Conservation (phyloP, 225 moss, liverwort and hornwort species). For the Takakia lepidozioides region DNA sequence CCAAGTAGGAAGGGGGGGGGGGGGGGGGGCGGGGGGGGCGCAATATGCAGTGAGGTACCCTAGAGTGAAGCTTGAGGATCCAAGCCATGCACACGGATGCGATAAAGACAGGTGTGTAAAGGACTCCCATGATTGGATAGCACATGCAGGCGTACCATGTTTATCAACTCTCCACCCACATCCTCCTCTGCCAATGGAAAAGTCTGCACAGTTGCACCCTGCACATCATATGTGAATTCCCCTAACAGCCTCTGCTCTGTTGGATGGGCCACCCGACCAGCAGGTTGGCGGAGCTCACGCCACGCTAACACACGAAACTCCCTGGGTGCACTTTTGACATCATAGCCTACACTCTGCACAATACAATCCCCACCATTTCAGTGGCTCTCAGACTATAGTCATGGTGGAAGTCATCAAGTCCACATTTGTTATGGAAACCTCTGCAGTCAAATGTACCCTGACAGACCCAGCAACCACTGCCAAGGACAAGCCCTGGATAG, state of each 20-base stretch:
- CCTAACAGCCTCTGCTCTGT: constrained; percentile 50
- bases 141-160: constrained; percentile 72
- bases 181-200: constrained; percentile 59
- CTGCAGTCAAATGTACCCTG: too few species aligned
- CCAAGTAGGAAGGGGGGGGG: too few species aligned
- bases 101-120: constrained; percentile 84
- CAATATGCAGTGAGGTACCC: too few species aligned
- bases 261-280: constrained; percentile 43
- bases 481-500: too few species aligned
- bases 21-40: too few species aligned
- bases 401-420: too few species aligned
- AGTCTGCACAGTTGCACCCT: constrained; percentile 63
- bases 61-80: constrained; percentile 38
- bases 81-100: constrained; percentile 75
- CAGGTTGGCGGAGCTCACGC: constrained; percentile 63
- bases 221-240: constrained; percentile 59
- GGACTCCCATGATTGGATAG: constrained; percentile 80
- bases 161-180: constrained; percentile 46
- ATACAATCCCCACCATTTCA: too few species aligned
- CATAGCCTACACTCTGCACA: constrained; percentile 61
- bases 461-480: too few species aligned
- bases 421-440: too few species aligned
- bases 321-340: constrained; percentile 82
- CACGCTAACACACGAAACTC: constrained; percentile 87
- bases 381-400: too few species aligned